These are phyloP conservation scores for Parastagonospora nodorum DNA, from an alignment of 2,329 filamentous ascomycete genomes.

Conservation along the genomic window DNA sequence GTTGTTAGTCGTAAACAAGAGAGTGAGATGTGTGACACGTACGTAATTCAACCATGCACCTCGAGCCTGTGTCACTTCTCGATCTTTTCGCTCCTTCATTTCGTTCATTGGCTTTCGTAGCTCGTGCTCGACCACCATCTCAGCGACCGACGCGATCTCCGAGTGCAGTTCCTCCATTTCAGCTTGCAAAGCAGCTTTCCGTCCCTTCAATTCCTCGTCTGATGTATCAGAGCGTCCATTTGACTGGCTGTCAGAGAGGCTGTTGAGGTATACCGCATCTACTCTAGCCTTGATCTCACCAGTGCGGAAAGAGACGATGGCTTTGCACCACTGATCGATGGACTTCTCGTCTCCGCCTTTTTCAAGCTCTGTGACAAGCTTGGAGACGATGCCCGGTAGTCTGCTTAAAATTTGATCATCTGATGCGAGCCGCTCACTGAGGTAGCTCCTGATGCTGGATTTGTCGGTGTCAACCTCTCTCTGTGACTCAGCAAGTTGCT, in stretches of 20 bases:
- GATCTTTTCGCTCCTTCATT: conserved; percentile 42
- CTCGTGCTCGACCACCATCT: conserved; percentile 73
- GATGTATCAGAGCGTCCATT: conserved; percentile 12
- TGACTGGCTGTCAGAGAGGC: conserved; percentile 12
- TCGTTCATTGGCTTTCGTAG: conserved; percentile 65
- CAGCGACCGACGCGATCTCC: conserved; percentile 70
- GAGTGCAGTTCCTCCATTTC: conserved; percentile 72
- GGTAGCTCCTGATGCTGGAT: conserved; percentile 54
- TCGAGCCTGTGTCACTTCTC: conserved; percentile 41
- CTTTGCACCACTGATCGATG: conserved; percentile 60
- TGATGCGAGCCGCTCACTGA: conserved; percentile 59
- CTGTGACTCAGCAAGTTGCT: conserved; percentile 48
- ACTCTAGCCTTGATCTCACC: conserved; percentile 51
- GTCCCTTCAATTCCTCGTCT: conserved; percentile 54
- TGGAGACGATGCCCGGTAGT: conserved; percentile 68
- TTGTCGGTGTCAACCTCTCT: conserved; percentile 57
- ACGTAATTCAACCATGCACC: conserved; percentile 52
- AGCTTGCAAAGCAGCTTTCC: conserved; percentile 61
- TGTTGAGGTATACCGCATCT: conserved; percentile 61
- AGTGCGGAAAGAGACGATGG: conserved; percentile 47
- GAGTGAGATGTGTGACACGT: conserved; percentile 5
- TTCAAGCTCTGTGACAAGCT: conserved; percentile 57
- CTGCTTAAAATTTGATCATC: conserved; percentile 70
- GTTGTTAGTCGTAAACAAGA: conserved; percentile 7
- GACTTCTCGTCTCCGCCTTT: conserved; percentile 59